Conservation (phyloP, 805 yeast species). For the Sugiyamaella smithiae region DNA sequence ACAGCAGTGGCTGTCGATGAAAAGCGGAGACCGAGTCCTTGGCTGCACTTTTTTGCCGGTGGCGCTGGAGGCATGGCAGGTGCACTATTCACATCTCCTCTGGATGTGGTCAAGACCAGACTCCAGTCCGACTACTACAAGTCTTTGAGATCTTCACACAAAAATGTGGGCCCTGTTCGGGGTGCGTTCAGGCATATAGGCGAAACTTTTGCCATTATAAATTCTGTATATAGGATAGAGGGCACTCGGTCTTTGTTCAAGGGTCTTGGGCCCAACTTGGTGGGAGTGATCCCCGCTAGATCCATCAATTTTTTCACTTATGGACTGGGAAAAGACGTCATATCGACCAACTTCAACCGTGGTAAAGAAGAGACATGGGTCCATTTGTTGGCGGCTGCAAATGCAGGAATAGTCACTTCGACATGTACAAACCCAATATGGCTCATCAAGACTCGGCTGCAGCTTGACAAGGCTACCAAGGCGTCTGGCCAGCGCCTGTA, state of each 20-base stretch:
- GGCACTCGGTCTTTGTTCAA: conserved; percentile 86
- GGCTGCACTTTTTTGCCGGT: conserved; percentile 47
- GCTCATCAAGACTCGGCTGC: conserved; percentile 92
- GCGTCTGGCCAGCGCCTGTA: conserved; percentile 52
- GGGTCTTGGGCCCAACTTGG: conserved; percentile 94
- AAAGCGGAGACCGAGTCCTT: conserved; percentile 37
- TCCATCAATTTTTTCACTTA: conserved; percentile 95
- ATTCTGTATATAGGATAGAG: conserved; percentile 66
- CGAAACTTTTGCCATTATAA: conserved; percentile 75
- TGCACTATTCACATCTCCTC: conserved; percentile 88
- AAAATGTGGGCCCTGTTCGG: conserved; percentile 30
- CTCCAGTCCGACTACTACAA: conserved; percentile 81
- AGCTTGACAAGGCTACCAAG: conserved; percentile 66
- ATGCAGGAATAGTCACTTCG: conserved; percentile 91
- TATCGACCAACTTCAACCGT: conserved; percentile 63
- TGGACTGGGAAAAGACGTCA: conserved; percentile 81
- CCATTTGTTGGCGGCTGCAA: conserved; percentile 80
- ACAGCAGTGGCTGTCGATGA: conserved; percentile 26
- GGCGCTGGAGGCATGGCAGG: conserved; percentile 96
- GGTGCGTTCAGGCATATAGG: conserved; percentile 66
- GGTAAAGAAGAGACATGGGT: conserved; percentile 81
- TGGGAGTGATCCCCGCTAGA: conserved; percentile 97
- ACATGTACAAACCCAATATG: conserved; percentile 98
- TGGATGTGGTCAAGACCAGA: conserved; percentile 94
- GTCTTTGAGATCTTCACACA: conserved; percentile 10